Conservation (phyloP, 2,329 filamentous ascomycete genomes). For the Ophiostoma perfectum region DNA sequence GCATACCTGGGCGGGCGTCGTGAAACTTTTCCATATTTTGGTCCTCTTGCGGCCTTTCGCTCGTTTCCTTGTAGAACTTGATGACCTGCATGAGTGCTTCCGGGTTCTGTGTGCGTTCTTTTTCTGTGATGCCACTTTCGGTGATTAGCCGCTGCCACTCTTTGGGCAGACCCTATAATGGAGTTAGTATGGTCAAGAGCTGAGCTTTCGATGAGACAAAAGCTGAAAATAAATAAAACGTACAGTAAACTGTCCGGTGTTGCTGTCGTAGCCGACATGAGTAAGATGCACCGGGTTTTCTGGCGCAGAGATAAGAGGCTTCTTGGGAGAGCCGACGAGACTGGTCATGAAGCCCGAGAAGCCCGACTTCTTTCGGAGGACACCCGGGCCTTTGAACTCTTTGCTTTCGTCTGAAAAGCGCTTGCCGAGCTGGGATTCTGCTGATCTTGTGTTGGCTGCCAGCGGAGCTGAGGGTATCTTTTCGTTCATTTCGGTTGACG, state of each 20-base stretch:
- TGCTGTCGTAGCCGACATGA: slow-evolving; percentile 94
- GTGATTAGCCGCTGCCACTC: slow-evolving; percentile 97
- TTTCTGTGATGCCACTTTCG: slow-evolving; percentile 92
- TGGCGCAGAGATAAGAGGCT: slow-evolving; percentile 91
- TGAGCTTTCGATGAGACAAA: neutral
- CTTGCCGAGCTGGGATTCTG: slow-evolving; percentile 52
- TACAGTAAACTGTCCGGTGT: slow-evolving; percentile 94
- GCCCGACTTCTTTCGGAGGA: slow-evolving; percentile 74
- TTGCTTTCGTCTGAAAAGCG: slow-evolving; percentile 73
- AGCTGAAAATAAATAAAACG: slow-evolving; percentile 34
- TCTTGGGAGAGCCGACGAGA: slow-evolving; percentile 75
- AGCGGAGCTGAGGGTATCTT: slow-evolving; percentile 37
- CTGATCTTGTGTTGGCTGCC: slow-evolving; percentile 28
- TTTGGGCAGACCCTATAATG: slow-evolving; percentile 74
- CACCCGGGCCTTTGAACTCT: slow-evolving; percentile 45
- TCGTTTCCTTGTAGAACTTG: slow-evolving; percentile 94
- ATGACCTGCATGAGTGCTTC: slow-evolving; percentile 95
- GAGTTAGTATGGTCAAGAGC: neutral
- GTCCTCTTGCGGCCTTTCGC: slow-evolving; percentile 72
- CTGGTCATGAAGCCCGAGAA: slow-evolving; percentile 86
- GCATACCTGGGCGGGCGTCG: slow-evolving; percentile 61
- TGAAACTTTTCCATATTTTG: slow-evolving; percentile 95
- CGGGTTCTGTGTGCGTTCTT: slow-evolving; percentile 91
- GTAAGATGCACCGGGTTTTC: slow-evolving; percentile 98
- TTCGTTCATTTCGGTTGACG: slow-evolving; percentile 39